phyloP scores from a whole-genome alignment of 2,329 filamentous ascomycete species.

The Incumbomyces lentus region DNA sequence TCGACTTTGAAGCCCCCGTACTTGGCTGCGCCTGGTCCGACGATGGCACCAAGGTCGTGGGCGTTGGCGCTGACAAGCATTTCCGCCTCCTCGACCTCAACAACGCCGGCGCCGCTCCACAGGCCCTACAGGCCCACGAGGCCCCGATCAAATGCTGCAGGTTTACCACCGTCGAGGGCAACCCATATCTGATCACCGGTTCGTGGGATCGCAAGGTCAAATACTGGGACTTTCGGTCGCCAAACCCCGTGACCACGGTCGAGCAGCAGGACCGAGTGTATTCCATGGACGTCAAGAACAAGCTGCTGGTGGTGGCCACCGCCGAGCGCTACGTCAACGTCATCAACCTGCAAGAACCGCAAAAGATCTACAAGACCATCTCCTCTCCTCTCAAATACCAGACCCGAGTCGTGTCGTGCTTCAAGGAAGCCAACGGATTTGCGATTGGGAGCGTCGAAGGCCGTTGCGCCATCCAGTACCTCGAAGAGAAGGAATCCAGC shows the following conservation, averaged over 20 bases:
- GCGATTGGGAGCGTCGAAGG: slow-evolving; percentile 95
- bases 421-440: slow-evolving; percentile 81
- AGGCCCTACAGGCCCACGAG: slow-evolving; percentile 66
- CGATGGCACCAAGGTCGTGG: slow-evolving; percentile 85
- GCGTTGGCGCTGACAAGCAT: slow-evolving; percentile 81
- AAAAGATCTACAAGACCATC: slow-evolving; percentile 88
- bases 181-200: slow-evolving; percentile 79
- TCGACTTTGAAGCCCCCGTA: slow-evolving; percentile 60
- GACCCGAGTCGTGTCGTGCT: slow-evolving; percentile 89
- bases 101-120: slow-evolving; percentile 38
- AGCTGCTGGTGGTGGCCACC: slow-evolving; percentile 81
- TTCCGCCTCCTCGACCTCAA: slow-evolving; percentile 78
- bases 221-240: slow-evolving; percentile 47
- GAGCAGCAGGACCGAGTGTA: slow-evolving; percentile 53
- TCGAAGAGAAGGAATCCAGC: slow-evolving; percentile 84
- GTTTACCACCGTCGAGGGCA: slow-evolving; percentile 62
- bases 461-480: slow-evolving; percentile 94
- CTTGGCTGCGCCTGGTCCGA: slow-evolving; percentile 68
- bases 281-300: slow-evolving; percentile 80
- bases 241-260: slow-evolving; percentile 35
- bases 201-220: slow-evolving; percentile 50
- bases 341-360: slow-evolving; percentile 77
- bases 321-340: slow-evolving; percentile 96
- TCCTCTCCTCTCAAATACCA: slow-evolving; percentile 98
- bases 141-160: slow-evolving; percentile 65